Conservation (phyloP, 78 protist species). For the Mantamonas sphyraenae region DNA sequence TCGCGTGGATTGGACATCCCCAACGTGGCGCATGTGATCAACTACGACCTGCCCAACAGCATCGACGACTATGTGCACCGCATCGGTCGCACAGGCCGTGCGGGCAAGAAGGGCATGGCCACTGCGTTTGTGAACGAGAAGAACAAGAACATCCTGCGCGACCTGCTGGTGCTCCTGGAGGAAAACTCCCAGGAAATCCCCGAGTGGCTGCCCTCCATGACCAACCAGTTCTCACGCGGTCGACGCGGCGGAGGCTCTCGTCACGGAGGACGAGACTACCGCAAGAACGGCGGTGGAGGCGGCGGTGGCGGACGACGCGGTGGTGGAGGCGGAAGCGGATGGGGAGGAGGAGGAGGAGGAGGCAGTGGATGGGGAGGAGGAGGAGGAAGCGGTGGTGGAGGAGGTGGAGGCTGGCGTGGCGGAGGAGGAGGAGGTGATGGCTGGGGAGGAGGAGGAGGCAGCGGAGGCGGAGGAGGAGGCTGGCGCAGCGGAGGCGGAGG, state of each 20-base stretch:
- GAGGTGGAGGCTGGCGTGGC: too few relatives aligned
- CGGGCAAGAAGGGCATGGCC: conserved; percentile 85
- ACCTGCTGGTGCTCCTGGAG: conserved; percentile 34
- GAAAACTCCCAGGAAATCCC: conserved; percentile 56
- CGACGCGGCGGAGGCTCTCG: conserved; percentile 18
- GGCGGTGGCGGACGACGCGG: too few relatives aligned
- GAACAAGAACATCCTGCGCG: conserved; percentile 30
- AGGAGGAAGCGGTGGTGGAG: too few relatives aligned
- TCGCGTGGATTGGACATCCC: conserved; percentile 96
- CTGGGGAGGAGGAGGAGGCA: too few relatives aligned
- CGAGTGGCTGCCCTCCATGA: conserved; percentile 6
- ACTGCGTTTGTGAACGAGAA: conserved; percentile 54
- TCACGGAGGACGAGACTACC: too few relatives aligned
- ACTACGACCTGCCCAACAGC: conserved; percentile 90
- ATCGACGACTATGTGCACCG: conserved; percentile 96
- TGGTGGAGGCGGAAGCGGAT: too few relatives aligned
- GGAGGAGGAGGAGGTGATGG: too few relatives aligned
- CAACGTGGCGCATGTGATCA: conserved; percentile 92
- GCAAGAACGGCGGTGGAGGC: too few relatives aligned
- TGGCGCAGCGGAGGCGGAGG: too few relatives aligned
- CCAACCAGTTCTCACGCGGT: background rate
- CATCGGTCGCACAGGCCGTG: conserved; percentile 97
- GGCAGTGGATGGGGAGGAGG: too few relatives aligned
- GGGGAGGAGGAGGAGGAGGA: too few relatives aligned
- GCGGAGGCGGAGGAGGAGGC: too few relatives aligned